Base-by-base conservation (phyloP, 164 flowering plant species). In the Berberis vulgaris region DNA sequence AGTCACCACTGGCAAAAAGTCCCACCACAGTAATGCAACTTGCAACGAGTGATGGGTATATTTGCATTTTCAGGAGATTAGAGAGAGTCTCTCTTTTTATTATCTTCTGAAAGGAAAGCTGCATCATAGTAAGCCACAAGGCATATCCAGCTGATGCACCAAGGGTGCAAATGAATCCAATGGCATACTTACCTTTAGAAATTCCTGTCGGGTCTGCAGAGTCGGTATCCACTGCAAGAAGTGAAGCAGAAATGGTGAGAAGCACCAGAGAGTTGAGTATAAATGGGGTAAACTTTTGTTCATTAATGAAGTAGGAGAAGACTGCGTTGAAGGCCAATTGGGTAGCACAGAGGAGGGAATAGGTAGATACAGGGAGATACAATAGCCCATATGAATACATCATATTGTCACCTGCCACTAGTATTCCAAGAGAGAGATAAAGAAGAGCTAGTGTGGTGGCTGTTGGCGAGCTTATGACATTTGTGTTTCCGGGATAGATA, bases 1-100 rank as follows among this genome's bases (percentile, higher is more conserved):
- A 76, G 12, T 79, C 80, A 1, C 80, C 82, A 63, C 80, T 77
- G 4, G 69, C 78, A 64, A 79, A 79, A 41, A 79, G 74, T 8
- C 78, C 82, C 1, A 79, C 62, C 9, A 72, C 10, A 11, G 73
- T 59, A 56, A 40, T 69, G 63, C 66, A 65, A 1, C 76, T 74
- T 6, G 82, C 76, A n/a, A 74, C 74, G 2, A 70, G 7, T 13
- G 76, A 45, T 2, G 73, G 63, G 58, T 49, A 74, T 39, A 79
- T 67, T 67, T 65, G 72, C 78, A 79, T 79, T 41, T 74, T 67
- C 65, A 77, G 60, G 41, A 71, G 65, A 6, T 59, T 57, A 2
- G 73, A 46, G 53, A 73, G 60, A 4, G 65, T 65, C 49, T 64
- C 60, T 52, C 26, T 68, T 67, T 65, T 70, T 11, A 73, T 7